Evolutionary conservation across 1,284 basidiomycete species (phyloP).

Genomic region (Leccinum insolens): DNA sequence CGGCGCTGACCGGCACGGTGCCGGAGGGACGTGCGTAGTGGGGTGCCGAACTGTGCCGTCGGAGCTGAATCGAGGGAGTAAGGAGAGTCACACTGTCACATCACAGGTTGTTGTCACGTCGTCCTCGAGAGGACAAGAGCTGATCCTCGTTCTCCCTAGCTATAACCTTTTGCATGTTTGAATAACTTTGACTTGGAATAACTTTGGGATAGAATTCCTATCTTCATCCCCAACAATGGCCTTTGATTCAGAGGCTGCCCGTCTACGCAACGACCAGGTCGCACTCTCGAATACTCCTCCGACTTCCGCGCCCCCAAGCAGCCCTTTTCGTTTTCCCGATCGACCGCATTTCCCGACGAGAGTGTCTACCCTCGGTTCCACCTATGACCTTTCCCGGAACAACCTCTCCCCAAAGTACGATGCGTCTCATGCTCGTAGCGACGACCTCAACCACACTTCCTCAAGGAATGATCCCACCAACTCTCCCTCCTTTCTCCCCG

Average conservation of each 20-base stretch:
- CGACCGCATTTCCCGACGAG: slow-evolving; percentile 57
- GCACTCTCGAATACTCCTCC: slow-evolving; percentile 20
- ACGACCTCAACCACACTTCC: slow-evolving; percentile 66
- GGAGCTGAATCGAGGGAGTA: slow-evolving; percentile 16
- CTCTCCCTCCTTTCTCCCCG: slow-evolving; percentile 37
- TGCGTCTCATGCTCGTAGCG: slow-evolving; percentile 57
- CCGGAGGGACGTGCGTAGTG: slow-evolving; percentile 13
- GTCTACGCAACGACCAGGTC: slow-evolving; percentile 33
- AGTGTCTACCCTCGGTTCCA: slow-evolving; percentile 58
- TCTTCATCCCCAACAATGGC: slow-evolving; percentile 23
- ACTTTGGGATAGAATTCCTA: background rate
- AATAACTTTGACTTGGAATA: background rate
- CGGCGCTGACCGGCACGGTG: slow-evolving; percentile 20
- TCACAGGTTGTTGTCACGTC: slow-evolving; percentile 23
- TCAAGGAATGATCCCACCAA: slow-evolving; percentile 23
- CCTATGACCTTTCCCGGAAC: slow-evolving; percentile 56
- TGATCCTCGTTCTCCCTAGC: slow-evolving; percentile 23
- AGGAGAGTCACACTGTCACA: slow-evolving; percentile 14
- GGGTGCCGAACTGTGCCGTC: slow-evolving; percentile 21
- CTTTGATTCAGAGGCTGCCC: slow-evolving; percentile 34
- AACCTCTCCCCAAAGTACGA: slow-evolving; percentile 42
- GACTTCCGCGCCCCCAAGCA: slow-evolving; percentile 38
- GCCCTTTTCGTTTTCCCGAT: slow-evolving; percentile 45
- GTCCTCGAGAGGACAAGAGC: slow-evolving; percentile 2
- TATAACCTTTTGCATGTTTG: background rate